Evolutionary conservation across 352 stramenopile genomes (phyloP).

Genomic region (Globisporangium apiculatum): DNA sequence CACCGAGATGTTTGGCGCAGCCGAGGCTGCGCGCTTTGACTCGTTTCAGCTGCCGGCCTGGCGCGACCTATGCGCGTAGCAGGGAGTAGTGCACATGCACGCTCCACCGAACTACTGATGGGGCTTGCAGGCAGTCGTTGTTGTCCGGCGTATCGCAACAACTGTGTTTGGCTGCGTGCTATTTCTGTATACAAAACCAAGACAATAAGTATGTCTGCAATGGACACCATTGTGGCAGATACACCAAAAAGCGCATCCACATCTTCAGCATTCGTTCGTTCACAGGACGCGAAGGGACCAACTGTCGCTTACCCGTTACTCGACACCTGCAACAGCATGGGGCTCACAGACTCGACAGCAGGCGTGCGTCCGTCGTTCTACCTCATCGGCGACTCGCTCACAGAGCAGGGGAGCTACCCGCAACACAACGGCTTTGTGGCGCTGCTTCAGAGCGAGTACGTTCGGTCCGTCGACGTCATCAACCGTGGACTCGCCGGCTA

Average conservation of each 20-base stretch:
- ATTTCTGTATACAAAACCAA: no score
- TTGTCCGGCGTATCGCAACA: no score
- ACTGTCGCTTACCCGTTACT: no score
- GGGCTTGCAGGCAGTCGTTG: no score
- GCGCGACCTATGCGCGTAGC: constrained; percentile 5
- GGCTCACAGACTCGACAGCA: background rate
- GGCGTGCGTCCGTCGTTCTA: constrained; percentile 21
- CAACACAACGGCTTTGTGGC: constrained; percentile 31
- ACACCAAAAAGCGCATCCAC: no score
- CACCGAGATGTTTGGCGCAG: constrained; percentile 5
- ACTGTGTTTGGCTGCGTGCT: no score
- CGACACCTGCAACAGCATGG: background rate
- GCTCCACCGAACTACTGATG: no score
- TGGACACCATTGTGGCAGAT: no score
- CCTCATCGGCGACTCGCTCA: constrained; percentile 66
- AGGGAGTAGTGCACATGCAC: background rate
- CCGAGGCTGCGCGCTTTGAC: constrained; percentile 23
- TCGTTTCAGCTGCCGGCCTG: constrained; percentile 30
- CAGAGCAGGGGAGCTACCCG: constrained; percentile 32
- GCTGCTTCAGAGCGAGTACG: constrained; percentile 37
- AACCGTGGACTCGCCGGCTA: constrained; percentile 56
- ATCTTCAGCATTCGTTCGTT: no score
- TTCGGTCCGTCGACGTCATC: constrained; percentile 44
- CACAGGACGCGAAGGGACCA: no score
- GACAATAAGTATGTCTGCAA: no score